Evolutionary conservation across 495 filamentous ascomycete species (phyloP), one percentile per base, ranked within the genome.

Genomic region (Durotheca rogersii): DNA sequence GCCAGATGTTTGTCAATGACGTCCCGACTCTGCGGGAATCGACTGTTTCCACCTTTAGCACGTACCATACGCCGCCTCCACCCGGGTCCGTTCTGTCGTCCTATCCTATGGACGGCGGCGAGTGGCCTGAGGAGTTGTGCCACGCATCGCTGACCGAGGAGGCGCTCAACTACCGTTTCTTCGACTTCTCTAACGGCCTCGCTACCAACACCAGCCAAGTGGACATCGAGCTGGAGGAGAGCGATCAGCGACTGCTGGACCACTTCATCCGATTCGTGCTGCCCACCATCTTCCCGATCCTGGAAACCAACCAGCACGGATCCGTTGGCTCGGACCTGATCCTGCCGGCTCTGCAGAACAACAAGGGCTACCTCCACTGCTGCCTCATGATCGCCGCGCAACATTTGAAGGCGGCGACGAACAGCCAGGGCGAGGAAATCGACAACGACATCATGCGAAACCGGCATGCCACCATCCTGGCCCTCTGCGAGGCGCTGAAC

Each of bases 301-400:
- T 95, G 41, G 90, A 96, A 67, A 81, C 83, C 12, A 94, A 94
- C 65, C 89, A 91, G 65, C 84, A 84, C 41, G 88, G 90, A 12
- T 84, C 81, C 1, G 80, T 85, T 19, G 81, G 87, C 43, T 82
- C 87, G 0, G 82, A 89, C 52, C 81, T 94, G 25, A 84, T 98
- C 59, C 77, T 98, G 2, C 87, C 83, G 1, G 84, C 92, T 14
- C 74, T 98, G 17, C 86, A 90, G 62, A 87, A 79, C 41, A 98
- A 97, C 79, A 90, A 89, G 64, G 87, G 81, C 51, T 98, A 96
- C 68, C 76, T 96, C 12, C 91, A 96, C 72, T 96, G 91, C 71
- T 97, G 93, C 70, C 74, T 98, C 47, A 95, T 90, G 75, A 91
- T 96, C 53, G 79, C 93, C 10, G 92, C 92, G n/a, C 87, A 94